Base-by-base conservation (phyloP, 495 filamentous ascomycete species). In the Podospora didyma region DNA sequence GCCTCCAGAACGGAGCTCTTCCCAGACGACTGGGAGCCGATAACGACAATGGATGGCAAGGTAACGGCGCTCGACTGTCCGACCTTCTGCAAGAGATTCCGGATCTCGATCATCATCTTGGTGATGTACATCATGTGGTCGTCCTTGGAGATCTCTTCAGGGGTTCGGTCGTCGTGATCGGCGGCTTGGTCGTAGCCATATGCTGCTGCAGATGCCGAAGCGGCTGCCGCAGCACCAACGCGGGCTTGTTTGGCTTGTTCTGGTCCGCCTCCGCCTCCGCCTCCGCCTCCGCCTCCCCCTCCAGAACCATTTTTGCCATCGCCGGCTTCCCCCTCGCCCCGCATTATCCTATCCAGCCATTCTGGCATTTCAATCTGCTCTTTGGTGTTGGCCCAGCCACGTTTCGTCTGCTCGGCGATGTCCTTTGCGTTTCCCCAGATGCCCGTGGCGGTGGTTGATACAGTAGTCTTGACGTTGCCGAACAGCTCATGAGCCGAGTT, bases 111-210 rank as follows among this genome's bases (percentile, higher is more conserved):
- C 94, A 99, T 99, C 72, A 96, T 96, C 74, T 92, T 92, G 0
- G 94, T 99, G 69, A 99, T 77, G 61, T 96, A 77, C 94, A 99
- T 99, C 93, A 99, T 99, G 71, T 99, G 94, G 65, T 99, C 94
- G 66, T 99, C 93, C 64, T 87, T 84, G 4, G 92, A 89, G 53
- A 75, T 74, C 62, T 89, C 79, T 39, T 81, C 83, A 16, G 67
- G 63, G 22, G 73, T 73, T 22, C 88, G 75, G 0, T 73, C 64
- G 62, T 96, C 91, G 26, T 89, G 80, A 23, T 96, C 91, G 10
- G 84, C 77, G 2, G 84, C 79, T 57, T 86, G 74, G 31, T 88
- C 82, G 62, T 89, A 90, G 28, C 86, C 93, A 67, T 92, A 91
- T 2, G 89, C 89, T 12, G 85, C 81, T 20, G 85, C 88, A 17